Evolutionary conservation across 2,329 filamentous ascomycete genomes (phyloP), one percentile per base, ranked within the genome.

Genomic region (Fusarium citri): DNA sequence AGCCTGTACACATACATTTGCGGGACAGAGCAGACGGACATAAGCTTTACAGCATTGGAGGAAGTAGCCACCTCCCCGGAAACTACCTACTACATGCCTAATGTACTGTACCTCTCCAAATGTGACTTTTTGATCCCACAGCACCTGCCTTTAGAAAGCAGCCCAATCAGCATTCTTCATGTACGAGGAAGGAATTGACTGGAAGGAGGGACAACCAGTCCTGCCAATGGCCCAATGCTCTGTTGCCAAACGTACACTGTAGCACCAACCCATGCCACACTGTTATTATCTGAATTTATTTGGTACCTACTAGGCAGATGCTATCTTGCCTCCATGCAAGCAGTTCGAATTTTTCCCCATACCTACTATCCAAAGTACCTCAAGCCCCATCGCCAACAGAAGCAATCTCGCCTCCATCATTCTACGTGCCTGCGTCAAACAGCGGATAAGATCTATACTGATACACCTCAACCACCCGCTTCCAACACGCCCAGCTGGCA

Each of bases 401-500:
- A 48, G 31, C 51, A 57, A 51, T 51, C 47, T 55, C 34, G 50
- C 59, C 53, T 59, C 46, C 41, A 63, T 60, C 31, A 59, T 58
- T 55, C 58, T 22, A 37, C 41, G 22, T 22, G 41, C 23, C 42
- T 31, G 34, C 47, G 47, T 51, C 64, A 61, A 56, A 59, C 46
- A 50, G 61, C 50, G 25, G 59, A 55, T 48, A 47, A 26, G 30
- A 43, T 30, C 28, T 12, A 30, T 46, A 46, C 48, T 49, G 53
- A 64, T 59, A 51, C 64, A 46, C 34, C 55, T 16, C 43, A 26
- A 46, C 12, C 16, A 46, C 22, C 22, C 41, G 34, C 55, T 45
- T 62, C 65, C 60, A 59, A 26, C 40, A 55, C 49, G 65, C 50
- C 57, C 59, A 57, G 45, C 53, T 41, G 54, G 66, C 55, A 72